phyloP scores from a whole-genome alignment of 441 rosid species.

The Populus hybrid region DNA sequence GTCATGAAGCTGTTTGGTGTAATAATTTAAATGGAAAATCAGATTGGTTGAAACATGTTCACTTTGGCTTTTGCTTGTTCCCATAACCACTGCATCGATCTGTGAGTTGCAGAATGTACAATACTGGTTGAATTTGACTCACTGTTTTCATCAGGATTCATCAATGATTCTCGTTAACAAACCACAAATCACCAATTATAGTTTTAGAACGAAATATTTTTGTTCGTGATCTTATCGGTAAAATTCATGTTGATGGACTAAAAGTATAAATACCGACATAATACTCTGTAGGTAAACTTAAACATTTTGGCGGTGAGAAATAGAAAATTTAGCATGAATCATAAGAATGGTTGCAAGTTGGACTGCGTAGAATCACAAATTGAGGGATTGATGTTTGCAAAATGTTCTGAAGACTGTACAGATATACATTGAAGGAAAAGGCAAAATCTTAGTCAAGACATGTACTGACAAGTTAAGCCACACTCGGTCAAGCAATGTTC shows the following conservation, averaged over 20 bases:
- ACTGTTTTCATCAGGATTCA: background rate
- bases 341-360: slow-evolving; percentile 11
- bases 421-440: background rate
- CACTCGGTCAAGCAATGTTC: background rate
- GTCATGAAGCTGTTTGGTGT: background rate
- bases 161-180: too few species aligned
- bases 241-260: too few species aligned
- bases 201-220: too few species aligned
- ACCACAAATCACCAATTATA: too few species aligned
- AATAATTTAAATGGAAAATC: background rate
- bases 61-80: background rate
- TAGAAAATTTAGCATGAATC: background rate
- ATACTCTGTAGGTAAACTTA: too few species aligned
- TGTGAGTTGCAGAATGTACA: background rate
- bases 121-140: background rate
- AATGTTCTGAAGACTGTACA: background rate
- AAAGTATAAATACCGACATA: too few species aligned
- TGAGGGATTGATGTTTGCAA: background rate
- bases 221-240: too few species aligned
- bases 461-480: background rate
- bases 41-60: background rate
- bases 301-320: background rate
- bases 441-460: background rate
- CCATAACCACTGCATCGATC: background rate
- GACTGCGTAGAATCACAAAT: background rate